Evolutionary conservation across 2,329 filamentous ascomycete genomes (phyloP).

Genomic region (Fusarium sp.): DNA sequence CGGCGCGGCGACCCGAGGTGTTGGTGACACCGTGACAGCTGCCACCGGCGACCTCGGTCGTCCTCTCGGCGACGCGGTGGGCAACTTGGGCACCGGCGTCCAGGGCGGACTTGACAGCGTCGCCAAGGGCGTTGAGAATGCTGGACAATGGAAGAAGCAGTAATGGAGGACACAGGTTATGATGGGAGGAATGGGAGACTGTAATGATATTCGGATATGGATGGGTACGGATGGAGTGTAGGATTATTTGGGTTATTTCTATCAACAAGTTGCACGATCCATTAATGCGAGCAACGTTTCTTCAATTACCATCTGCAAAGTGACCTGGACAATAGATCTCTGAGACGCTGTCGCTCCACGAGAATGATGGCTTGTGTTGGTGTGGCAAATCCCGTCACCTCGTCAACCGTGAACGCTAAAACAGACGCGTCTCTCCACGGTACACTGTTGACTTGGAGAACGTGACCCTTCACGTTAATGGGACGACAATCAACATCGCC

Average conservation of each 20-base stretch:
- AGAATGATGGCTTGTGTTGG: not conserved
- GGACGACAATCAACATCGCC: fast-evolving
- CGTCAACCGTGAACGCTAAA: not conserved
- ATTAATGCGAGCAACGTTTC: not conserved
- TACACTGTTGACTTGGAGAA: no score
- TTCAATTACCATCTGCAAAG: not conserved
- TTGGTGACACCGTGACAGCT: constrained; percentile 67
- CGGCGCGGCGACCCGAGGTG: constrained; percentile 66
- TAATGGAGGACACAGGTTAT: constrained; percentile 7
- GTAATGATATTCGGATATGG: not conserved
- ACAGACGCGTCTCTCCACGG: not conserved
- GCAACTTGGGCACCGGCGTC: constrained; percentile 65
- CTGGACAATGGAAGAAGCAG: constrained; percentile 67
- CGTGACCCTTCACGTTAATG: no score
- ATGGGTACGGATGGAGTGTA: not conserved
- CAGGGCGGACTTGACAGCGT: constrained; percentile 63
- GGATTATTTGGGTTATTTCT: not conserved
- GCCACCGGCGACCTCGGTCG: constrained; percentile 66
- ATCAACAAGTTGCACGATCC: constrained; percentile 6
- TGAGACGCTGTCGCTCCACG: not conserved
- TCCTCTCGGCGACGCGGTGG: constrained; percentile 67
- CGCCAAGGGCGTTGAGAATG: constrained; percentile 67
- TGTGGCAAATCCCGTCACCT: not conserved
- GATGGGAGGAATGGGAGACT: not conserved
- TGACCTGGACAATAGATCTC: not conserved